These are phyloP conservation scores for Mollisiaceae sp. DNA, from an alignment of 2,329 filamentous ascomycete species.

Conservation along the genomic window DNA sequence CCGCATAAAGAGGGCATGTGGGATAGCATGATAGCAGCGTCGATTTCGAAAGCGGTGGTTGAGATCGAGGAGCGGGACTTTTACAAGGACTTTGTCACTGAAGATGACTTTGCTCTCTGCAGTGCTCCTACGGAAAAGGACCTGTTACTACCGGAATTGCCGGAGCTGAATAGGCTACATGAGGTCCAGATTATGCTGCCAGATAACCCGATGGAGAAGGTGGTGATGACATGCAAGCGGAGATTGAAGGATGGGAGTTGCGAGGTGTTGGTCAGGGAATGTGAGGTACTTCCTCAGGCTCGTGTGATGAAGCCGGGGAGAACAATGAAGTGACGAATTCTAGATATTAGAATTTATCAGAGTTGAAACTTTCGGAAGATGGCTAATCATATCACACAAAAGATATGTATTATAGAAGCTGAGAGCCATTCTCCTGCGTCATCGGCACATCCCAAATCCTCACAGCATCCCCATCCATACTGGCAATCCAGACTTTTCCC, in stretches of 20 bases:
- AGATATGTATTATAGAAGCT: no score
- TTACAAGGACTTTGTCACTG: constrained; percentile 26
- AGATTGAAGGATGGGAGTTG: not conserved
- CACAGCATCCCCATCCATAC: constrained; percentile 23
- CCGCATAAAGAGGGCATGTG: constrained; percentile 50
- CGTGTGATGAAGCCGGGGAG: not conserved
- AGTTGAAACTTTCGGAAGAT: not conserved
- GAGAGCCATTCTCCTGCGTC: constrained; percentile 9
- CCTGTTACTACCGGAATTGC: constrained; percentile 29
- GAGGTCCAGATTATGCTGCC: constrained; percentile 29
- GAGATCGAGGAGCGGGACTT: constrained; percentile 46
- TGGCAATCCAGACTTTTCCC: constrained; percentile 18
- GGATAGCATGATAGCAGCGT: constrained; percentile 44
- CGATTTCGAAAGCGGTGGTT: constrained; percentile 46
- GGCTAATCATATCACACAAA: not conserved
- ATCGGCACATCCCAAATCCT: constrained; percentile 24
- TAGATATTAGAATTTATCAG: not conserved
- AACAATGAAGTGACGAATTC: not conserved
- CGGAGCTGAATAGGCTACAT: constrained; percentile 31
- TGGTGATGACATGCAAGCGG: constrained; percentile 18
- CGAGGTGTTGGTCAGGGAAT: not conserved
- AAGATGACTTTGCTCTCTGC: constrained; percentile 23
- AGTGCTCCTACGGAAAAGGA: constrained; percentile 19
- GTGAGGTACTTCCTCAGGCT: not conserved
- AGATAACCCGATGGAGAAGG: constrained; percentile 11